A percentile compares a stretch with the other conserved stretches of the same genome.
phyloP scores from a whole-genome alignment of 352 stramenopile species.

The Pythium apleroticum region DNA sequence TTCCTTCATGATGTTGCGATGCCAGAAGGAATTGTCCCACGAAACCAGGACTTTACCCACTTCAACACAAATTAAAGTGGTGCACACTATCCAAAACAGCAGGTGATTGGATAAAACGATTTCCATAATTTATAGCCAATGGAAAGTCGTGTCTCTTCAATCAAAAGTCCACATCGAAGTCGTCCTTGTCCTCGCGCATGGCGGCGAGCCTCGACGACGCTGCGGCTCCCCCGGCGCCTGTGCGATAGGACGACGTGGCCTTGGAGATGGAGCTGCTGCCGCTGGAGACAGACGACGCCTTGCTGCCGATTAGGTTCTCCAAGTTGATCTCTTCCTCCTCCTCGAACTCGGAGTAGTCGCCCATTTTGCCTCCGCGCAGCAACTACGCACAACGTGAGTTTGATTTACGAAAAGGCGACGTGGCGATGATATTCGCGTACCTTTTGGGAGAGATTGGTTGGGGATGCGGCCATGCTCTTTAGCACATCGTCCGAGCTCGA shows the following conservation, averaged over 20 bases:
- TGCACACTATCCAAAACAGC: background rate
- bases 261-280: constrained; percentile 3
- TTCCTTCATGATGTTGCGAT: constrained; percentile 3
- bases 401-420: too few relatives aligned
- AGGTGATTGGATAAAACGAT: constrained; percentile 2
- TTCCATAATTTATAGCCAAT: constrained; percentile 14
- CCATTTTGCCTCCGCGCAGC: constrained; percentile 70
- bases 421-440: too few relatives aligned
- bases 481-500: constrained; percentile 49
- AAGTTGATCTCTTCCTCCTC: constrained; percentile 77
- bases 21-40: background rate
- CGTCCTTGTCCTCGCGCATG: constrained; percentile 36
- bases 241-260: constrained; percentile 1
- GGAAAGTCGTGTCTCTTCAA: background rate
- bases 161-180: constrained; percentile 70
- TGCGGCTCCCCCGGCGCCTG: background rate
- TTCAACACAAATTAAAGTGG: constrained; percentile 4
- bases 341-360: constrained; percentile 80
- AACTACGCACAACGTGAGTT: constrained; percentile 36
- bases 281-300: constrained; percentile 8
- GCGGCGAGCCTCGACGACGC: background rate
- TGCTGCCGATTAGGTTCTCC: constrained; percentile 69
- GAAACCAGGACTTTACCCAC: constrained; percentile 2
- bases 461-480: constrained; percentile 57
- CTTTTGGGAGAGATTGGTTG: constrained; percentile 65